Evolutionary conservation across 148 eudicot genomes (phyloP).

Genomic region (Gaultheria prostrata): DNA sequence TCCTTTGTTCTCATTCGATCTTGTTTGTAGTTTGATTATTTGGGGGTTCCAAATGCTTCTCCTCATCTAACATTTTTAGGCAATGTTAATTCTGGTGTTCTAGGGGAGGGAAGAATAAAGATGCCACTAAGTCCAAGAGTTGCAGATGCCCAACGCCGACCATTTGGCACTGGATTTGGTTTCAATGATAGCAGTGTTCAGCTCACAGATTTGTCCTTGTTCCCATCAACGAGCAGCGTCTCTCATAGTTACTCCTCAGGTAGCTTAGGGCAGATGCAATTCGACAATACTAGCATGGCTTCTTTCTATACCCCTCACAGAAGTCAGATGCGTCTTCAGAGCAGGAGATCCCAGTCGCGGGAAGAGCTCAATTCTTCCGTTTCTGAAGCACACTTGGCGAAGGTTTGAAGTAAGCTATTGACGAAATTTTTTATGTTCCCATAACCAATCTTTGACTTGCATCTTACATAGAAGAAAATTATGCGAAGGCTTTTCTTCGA

Average conservation of each 20-base stretch:
- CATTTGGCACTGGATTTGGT: constrained; percentile 51
- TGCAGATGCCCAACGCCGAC: constrained; percentile 50
- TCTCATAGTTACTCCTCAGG: constrained; percentile 86
- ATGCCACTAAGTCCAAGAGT: constrained; percentile 85
- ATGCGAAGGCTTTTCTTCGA: neutral
- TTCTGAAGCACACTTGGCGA: constrained; percentile 61
- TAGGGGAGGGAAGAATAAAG: constrained; percentile 86
- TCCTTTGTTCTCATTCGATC: neutral
- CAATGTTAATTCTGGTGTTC: constrained; percentile 21
- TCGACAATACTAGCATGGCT: constrained; percentile 55
- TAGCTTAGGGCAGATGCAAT: constrained; percentile 90
- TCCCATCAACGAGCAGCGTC: constrained; percentile 61
- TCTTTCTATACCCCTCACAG: constrained; percentile 71
- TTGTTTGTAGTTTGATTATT: neutral
- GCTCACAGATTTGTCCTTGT: constrained; percentile 63
- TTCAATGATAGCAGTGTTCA: constrained; percentile 55
- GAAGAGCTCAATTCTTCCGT: constrained; percentile 80
- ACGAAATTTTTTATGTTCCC: neutral
- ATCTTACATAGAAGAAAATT: neutral
- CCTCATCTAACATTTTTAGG: constrained; percentile 11
- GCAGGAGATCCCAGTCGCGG: constrained; percentile 92
- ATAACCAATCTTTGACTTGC: neutral
- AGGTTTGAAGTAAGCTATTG: constrained; percentile 32
- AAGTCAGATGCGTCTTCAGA: constrained; percentile 82
- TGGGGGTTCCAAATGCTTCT: neutral